Base-by-base conservation (phyloP, 2,329 filamentous ascomycete genomes). In the Mariannaea sp. region DNA sequence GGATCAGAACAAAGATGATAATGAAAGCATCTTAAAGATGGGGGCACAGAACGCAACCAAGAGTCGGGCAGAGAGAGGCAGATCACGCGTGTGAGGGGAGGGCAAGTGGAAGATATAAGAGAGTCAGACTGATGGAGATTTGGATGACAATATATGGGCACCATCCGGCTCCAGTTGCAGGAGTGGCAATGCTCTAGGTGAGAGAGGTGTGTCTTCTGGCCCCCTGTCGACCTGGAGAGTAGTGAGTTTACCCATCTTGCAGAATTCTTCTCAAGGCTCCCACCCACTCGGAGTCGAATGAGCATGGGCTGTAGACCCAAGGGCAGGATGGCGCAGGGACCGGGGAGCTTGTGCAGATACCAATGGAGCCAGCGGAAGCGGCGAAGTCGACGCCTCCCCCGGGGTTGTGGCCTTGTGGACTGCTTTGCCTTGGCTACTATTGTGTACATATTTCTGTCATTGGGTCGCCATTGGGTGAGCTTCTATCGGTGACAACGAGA, bases 101-200 rank as follows among this genome's bases (percentile, higher is more conserved):
- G 67, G 66, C 36, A 55, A 38, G 52, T 47, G 52, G 64, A 54
- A 48, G 59, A 69, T 71, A 70, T 65, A 65, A 70, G 66, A 62
- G 66, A 61, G 50, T 60, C 35, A 35, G 50, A 59, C 53, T 42
- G 51, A 59, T 48, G 57, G 54, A 64, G 55, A 62, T 55, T 32
- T 59, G 36, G 46, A 57, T 54, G n/a, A n/a, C n/a, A n/a, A n/a
- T n/a, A n/a, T n/a, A n/a, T n/a, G 55, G 48, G 46, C 53, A 43
- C 33, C 53, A 43, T 33, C 55, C 47, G 19, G 46, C 51, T 52
- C 48, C 54, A 53, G 47, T 53, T 42, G 42, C 44, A 51, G 55
- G 51, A 45, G 60, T 48, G 46, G 52, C 57, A 47, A 44, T 51
- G 50, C 47, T 53, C 49, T 49, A 58, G 45, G 57, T 49, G 30